Evolutionary conservation across 805 yeast genomes (phyloP).

Genomic region (Spathaspora hagerdaliae): DNA sequence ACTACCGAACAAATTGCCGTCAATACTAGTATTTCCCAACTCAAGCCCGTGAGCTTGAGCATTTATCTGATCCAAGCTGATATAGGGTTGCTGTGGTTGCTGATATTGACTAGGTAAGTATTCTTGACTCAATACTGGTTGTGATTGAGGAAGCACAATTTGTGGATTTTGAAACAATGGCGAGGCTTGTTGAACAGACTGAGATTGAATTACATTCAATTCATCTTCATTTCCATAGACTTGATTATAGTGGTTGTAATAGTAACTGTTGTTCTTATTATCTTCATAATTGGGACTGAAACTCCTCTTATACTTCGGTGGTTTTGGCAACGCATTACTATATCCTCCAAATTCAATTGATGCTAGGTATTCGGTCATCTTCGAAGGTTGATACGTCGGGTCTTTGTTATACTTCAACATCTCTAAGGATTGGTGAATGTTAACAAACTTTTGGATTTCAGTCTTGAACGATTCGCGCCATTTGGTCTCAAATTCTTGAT

Average conservation of each 20-base stretch:
- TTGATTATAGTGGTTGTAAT: conserved; percentile 12
- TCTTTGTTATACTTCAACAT: conserved; percentile 19
- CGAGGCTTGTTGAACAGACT: not conserved
- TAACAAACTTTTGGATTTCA: conserved; percentile 26
- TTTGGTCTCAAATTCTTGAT: conserved; percentile 21
- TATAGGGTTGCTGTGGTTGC: conserved; percentile 7
- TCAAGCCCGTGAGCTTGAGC: conserved; percentile 5
- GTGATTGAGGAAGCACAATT: not conserved
- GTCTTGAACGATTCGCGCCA: conserved; percentile 28
- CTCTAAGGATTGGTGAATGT: conserved; percentile 25
- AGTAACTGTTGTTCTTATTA: not conserved
- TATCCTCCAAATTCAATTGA: conserved; percentile 38
- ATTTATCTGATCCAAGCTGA: conserved; percentile 9
- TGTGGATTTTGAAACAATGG: conserved; percentile 1
- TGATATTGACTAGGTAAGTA: conserved; percentile 1
- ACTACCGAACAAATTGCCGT: not conserved
- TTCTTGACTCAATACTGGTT: not conserved
- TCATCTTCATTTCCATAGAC: conserved; percentile 7
- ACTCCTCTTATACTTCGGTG: conserved; percentile 5
- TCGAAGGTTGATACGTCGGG: conserved; percentile 25
- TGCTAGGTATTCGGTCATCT: conserved; percentile 32
- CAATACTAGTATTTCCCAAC: not conserved
- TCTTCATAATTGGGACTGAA: conserved; percentile 11
- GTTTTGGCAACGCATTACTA: conserved; percentile 19
- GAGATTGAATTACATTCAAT: not conserved